A percentile compares a stretch with the other conserved stretches of the same genome.
Conservation (phyloP, 371 early-diverging fungal genomes). For the Smittium culicis region DNA sequence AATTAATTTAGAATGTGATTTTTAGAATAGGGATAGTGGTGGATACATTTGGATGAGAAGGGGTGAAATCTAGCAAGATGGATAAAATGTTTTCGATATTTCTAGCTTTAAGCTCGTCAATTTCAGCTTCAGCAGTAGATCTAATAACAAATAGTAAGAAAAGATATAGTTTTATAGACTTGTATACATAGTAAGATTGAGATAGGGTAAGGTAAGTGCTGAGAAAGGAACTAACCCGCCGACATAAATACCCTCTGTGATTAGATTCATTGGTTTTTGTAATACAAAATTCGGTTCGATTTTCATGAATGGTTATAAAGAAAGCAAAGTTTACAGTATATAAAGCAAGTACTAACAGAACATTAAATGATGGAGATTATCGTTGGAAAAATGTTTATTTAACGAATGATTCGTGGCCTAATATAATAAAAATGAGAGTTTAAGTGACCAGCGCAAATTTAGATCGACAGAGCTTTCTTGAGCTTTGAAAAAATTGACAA, state of each 20-base stretch:
- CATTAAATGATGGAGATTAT: too few relatives aligned
- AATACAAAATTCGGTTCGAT: conserved; percentile 23
- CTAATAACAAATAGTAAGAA: conserved; percentile 16
- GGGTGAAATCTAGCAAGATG: conserved; percentile 28
- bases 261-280: conserved; percentile 25
- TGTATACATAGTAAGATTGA: too few relatives aligned
- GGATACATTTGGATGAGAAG: conserved; percentile 15
- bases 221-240: conserved; percentile 13
- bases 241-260: conserved; percentile 25
- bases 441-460: too few relatives aligned
- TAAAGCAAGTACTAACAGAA: too few relatives aligned
- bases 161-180: too few relatives aligned
- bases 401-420: too few relatives aligned
- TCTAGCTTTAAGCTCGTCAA: conserved; percentile 29
- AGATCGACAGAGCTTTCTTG: too few relatives aligned
- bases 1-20: conserved; percentile 24
- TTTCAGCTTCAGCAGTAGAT: conserved; percentile 27
- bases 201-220: background rate
- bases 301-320: too few relatives aligned
- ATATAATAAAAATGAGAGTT: too few relatives aligned
- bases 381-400: too few relatives aligned
- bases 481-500: too few relatives aligned
- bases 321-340: too few relatives aligned
- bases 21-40: conserved; percentile 25
- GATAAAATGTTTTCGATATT: conserved; percentile 49